Conservation (phyloP, 352 stramenopile species). For the Elongisporangium prolatum region DNA sequence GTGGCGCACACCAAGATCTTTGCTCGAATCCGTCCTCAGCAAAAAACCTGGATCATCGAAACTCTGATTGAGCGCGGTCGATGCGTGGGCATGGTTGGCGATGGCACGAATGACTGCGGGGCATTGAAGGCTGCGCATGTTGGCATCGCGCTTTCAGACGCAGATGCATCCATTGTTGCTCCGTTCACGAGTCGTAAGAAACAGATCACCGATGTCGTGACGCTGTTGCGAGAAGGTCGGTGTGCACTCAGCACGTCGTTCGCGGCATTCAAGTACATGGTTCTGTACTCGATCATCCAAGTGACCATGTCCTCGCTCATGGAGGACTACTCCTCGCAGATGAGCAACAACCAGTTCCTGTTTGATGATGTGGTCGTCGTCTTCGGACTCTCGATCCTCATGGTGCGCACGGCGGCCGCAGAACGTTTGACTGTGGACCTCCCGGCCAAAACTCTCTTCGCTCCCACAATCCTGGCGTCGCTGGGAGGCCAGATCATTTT, state of each 20-base stretch:
- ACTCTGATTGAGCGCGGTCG: slow-evolving; percentile 47
- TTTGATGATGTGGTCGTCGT: slow-evolving; percentile 76
- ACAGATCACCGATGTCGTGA: slow-evolving; percentile 73
- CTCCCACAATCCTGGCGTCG: slow-evolving; percentile 48
- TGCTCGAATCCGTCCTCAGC: slow-evolving; percentile 60
- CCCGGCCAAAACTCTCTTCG: slow-evolving; percentile 59
- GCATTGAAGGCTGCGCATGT: slow-evolving; percentile 89
- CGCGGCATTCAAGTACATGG: slow-evolving; percentile 89
- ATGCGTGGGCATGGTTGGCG: slow-evolving; percentile 66
- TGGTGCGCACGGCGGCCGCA: slow-evolving; percentile 53
- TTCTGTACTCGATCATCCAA: slow-evolving; percentile 90
- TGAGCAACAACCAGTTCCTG: slow-evolving; percentile 78
- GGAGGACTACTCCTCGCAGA: slow-evolving; percentile 56
- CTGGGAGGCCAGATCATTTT: slow-evolving; percentile 53
- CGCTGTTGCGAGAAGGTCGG: slow-evolving; percentile 84
- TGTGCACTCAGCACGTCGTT: slow-evolving; percentile 88
- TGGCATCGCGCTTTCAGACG: slow-evolving; percentile 82
- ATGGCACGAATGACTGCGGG: slow-evolving; percentile 88
- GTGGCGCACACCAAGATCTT: slow-evolving; percentile 65
- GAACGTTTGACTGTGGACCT: slow-evolving; percentile 32
- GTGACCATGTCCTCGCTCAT: slow-evolving; percentile 63
- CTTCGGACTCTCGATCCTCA: slow-evolving; percentile 62
- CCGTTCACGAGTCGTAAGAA: slow-evolving; percentile 90
- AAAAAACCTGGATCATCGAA: slow-evolving; percentile 81
- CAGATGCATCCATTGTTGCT: slow-evolving; percentile 87